Base-by-base conservation (phyloP, 345 rosid genomes). In the Salix caprea region DNA sequence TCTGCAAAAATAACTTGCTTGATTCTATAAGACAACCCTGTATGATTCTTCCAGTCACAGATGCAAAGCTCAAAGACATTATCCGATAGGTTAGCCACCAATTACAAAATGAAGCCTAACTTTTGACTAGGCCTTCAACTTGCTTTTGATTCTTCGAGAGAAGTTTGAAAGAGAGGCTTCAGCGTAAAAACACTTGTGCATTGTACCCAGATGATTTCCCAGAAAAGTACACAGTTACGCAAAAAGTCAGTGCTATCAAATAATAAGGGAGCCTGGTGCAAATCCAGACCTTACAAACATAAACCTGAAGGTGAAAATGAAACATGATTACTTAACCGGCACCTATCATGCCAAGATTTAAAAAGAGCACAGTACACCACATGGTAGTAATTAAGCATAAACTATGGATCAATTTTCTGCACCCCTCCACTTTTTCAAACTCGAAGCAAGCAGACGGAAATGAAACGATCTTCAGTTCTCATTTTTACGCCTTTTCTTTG, bases 401-500 rank as follows among this genome's bases (percentile, higher is more conserved):
- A 56, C 18, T 40, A 14, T 13, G 50, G 16, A 46, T 46, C 16
- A 14, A 46, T 46, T 46, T 56, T 54, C 74, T 0, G 13, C 12
- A 2, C 5, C 32, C n/a, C 37, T 50, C 24, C 12, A 40, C 19
- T 0, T 48, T 40, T 36, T 52, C 65, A 13, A 34, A 19, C 16
- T 65, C 1, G 67, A 26, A 8, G 65, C 54, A 58, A 58, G 50
- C 40, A 71, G 67, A 70, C 72, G 67, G 42, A 30, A 32, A 21
- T 18, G 19, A 14, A 42, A 9, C 62, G 37, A 60, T 14, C 50
- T 74, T 82, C 74, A 80, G 18, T 66, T 65, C 73, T 82, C 83
- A 71, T 58, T 75, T 82, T 80, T 84, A 13, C 71, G 89, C 60
- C 82, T 79, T 72, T 79, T 88, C 84, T 86, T 87, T 71, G 84